phyloP scores from a whole-genome alignment of 805 yeast genomes.

The Ogataea paraovalis region DNA sequence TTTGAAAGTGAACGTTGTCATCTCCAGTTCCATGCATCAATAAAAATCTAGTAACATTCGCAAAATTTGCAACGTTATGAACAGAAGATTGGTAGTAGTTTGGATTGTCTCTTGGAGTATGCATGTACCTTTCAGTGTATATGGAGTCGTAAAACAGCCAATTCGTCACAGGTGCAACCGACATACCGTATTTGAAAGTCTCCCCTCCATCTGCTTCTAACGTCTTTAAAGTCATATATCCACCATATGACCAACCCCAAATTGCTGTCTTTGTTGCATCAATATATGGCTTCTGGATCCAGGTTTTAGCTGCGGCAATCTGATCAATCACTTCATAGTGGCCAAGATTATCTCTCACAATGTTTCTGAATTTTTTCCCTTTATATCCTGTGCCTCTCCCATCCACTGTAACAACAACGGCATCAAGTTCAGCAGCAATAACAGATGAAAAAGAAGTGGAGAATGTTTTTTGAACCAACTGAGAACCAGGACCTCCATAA shows the following conservation, averaged over 20 bases:
- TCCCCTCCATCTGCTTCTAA: conserved; percentile 75
- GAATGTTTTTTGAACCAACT: conserved; percentile 64
- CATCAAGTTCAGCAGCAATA: conserved; percentile 70
- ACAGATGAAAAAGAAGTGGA: conserved; percentile 65
- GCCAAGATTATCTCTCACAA: conserved; percentile 81
- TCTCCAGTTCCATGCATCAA: conserved; percentile 97
- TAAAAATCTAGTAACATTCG: conserved; percentile 60
- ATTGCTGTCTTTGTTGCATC: conserved; percentile 68
- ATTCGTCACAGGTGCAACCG: conserved; percentile 97
- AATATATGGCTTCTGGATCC: conserved; percentile 61
- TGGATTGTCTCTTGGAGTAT: conserved; percentile 64
- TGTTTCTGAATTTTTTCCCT: conserved; percentile 71
- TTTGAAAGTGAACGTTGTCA: conserved; percentile 95
- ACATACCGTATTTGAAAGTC: conserved; percentile 81
- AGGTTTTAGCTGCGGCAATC: conserved; percentile 73
- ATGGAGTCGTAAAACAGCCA: conserved; percentile 91
- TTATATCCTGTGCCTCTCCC: conserved; percentile 95
- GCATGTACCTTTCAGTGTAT: conserved; percentile 94
- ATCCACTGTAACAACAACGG: conserved; percentile 91
- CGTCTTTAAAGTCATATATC: conserved; percentile 85
- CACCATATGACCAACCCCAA: conserved; percentile 99
- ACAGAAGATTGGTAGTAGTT: conserved; percentile 56
- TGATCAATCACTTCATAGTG: conserved; percentile 82
- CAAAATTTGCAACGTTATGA: conserved; percentile 51
- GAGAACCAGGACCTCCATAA: conserved; percentile 96